Evolutionary conservation across 1,284 basidiomycete species (phyloP).

Genomic region (Cutaneotrichosporon cyanovorans): DNA sequence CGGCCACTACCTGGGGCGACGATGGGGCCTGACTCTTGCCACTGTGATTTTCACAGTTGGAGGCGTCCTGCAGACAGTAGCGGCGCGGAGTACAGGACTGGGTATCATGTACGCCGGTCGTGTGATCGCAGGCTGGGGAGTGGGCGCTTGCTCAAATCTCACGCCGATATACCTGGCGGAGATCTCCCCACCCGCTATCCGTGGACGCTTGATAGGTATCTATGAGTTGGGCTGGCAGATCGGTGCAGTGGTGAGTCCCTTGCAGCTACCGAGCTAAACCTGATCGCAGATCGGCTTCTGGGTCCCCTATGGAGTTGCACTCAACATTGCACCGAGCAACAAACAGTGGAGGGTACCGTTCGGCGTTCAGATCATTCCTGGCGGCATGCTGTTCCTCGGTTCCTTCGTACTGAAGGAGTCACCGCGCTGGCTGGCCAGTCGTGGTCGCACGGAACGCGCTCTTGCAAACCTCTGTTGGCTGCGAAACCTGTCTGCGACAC

Average conservation of each 20-base stretch:
- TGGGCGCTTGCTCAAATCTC: slow-evolving; percentile 29
- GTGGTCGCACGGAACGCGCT: slow-evolving; percentile 44
- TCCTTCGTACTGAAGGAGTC: slow-evolving; percentile 50
- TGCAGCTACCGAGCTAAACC: too few relatives aligned
- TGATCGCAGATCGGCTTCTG: too few relatives aligned
- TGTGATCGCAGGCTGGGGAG: slow-evolving; percentile 35
- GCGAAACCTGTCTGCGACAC: slow-evolving; percentile 44
- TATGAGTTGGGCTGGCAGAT: slow-evolving; percentile 48
- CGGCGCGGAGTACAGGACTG: slow-evolving; percentile 21
- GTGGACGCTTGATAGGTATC: slow-evolving; percentile 48
- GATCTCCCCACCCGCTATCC: slow-evolving; percentile 45
- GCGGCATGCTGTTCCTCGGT: slow-evolving; percentile 48
- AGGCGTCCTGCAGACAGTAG: slow-evolving; percentile 33
- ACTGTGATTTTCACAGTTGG: slow-evolving; percentile 38
- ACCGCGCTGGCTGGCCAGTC: slow-evolving; percentile 51
- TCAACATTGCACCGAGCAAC: slow-evolving; percentile 46
- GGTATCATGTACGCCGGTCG: slow-evolving; percentile 35
- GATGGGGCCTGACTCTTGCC: slow-evolving; percentile 26
- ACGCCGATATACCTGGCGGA: slow-evolving; percentile 43
- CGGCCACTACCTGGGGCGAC: slow-evolving; percentile 27
- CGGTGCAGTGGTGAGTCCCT: slow-evolving; percentile 43
- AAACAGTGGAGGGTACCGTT: slow-evolving; percentile 50
- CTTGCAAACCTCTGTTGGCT: slow-evolving; percentile 47
- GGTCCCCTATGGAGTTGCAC: slow-evolving; percentile 43
- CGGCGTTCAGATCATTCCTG: slow-evolving; percentile 53